Evolutionary conservation across 2,329 filamentous ascomycete species (phyloP), one percentile per base, ranked within the genome.

Genomic region (Botrytis sinoallii): DNA sequence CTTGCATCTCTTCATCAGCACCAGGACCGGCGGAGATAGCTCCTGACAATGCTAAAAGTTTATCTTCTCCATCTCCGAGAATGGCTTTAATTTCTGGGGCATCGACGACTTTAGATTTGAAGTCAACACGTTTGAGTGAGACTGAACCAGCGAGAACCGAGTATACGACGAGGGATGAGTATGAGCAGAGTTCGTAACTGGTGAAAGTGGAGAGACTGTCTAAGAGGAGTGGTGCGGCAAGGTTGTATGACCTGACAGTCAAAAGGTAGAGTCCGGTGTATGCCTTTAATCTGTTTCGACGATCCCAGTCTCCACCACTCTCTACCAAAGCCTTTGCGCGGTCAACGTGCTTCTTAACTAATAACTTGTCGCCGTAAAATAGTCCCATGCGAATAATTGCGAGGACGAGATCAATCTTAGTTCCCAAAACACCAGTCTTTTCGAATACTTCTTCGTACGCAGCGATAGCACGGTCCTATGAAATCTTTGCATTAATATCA

Each of bases 81-180:
- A 99, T 97, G 55, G 96, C 96, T 85, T 96, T 97, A 85, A 99
- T 98, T 85, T 99, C 96, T 20, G 96, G 95, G 12, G 96, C 96
- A 83, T 99, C 96, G 59, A 99, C 95, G 40, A 99, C 96, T 86
- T 98, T 98, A 77, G 93, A 93, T 87, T 99, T 99, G 89, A 99
- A 99, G 83, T 99, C 96, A 48, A 98, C 94, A 67, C 96, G 92
- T 86, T 98, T 97, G 73, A 99, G 89, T 64, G 95, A 96, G 38
- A 98, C 92, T 10, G 95, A 97, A 74, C 96, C 96, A 52, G 96
- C 94, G 48, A 99, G 90, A 35, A 98, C 95, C 1, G 96, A 94
- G 85, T 98, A 99, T 73, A 98, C 91, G 70, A 99, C 96, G 38
- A 99, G 89, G 75, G 90, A 92, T 74, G 94, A 97, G 86, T 99